These are phyloP conservation scores for Erucastrum elatum DNA, from an alignment of 345 rosid species.

Conservation along the genomic window DNA sequence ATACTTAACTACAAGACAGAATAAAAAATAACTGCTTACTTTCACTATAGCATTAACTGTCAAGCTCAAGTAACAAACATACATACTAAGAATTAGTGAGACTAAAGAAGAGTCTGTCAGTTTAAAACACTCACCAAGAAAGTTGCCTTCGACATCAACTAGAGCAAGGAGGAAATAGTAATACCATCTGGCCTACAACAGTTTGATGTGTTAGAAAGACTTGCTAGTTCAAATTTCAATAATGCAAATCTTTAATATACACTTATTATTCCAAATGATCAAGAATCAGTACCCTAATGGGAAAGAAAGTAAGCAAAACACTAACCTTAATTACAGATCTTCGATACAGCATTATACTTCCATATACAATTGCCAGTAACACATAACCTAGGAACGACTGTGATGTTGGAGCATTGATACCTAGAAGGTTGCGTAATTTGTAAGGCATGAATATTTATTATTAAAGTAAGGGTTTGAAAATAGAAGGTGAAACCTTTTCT, in stretches of 20 bases:
- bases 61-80: no score
- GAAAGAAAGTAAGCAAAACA: neutral
- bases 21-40: neutral
- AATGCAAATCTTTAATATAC: no score
- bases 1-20: neutral
- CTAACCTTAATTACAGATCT: constrained; percentile 50
- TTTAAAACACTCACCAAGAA: neutral
- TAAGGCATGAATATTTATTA: neutral
- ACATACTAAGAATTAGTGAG: no score
- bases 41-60: neutral
- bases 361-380: constrained; percentile 53
- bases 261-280: no score
- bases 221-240: no score
- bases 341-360: constrained; percentile 49
- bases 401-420: constrained; percentile 62
- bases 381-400: constrained; percentile 58
- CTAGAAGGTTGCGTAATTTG: constrained; percentile 29
- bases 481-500: constrained; percentile 49
- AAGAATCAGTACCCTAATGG: no score
- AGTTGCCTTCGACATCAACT: neutral
- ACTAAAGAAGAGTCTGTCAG: no score
- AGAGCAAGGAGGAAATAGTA: neutral
- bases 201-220: neutral
- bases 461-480: neutral
- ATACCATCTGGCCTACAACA: neutral